phyloP scores from a whole-genome alignment of 2,329 filamentous ascomycete genomes.

The Hypocreales sp. region DNA sequence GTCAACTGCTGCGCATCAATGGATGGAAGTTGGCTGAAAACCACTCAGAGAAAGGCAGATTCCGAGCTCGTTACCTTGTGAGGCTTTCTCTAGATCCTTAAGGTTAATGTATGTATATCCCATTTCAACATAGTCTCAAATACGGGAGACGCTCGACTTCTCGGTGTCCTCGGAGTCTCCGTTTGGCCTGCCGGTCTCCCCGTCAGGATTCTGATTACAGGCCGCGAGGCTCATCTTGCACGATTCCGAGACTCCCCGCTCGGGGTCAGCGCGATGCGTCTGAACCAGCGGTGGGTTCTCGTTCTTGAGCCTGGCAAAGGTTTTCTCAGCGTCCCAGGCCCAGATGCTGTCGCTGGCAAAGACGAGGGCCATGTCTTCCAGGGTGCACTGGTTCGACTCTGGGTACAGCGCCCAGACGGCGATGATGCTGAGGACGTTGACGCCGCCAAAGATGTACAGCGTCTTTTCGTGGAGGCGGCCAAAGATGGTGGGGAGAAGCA shows the following conservation, averaged over 20 bases:
- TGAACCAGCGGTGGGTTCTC: slow-evolving; percentile 34
- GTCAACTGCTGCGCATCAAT: too few relatives aligned
- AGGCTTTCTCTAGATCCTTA: too few relatives aligned
- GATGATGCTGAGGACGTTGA: slow-evolving; percentile 49
- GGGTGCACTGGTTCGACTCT: slow-evolving; percentile 56
- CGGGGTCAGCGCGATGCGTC: slow-evolving; percentile 6
- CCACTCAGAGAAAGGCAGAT: too few relatives aligned
- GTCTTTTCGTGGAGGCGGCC: slow-evolving; percentile 51
- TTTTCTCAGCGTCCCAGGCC: slow-evolving; percentile 56
- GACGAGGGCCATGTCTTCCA: slow-evolving; percentile 62
- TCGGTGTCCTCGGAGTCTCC: slow-evolving; percentile 1
- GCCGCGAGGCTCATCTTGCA: slow-evolving; percentile 2
- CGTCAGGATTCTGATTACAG: not conserved
- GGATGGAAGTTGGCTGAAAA: too few relatives aligned
- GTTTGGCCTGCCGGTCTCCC: not conserved
- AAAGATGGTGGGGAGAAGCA: slow-evolving; percentile 47
- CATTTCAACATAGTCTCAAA: too few relatives aligned
- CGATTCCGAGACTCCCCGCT: slow-evolving; percentile 5
- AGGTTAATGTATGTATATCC: too few relatives aligned
- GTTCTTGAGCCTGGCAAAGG: slow-evolving; percentile 44
- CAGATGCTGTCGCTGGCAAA: slow-evolving; percentile 53
- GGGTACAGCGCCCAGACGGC: slow-evolving; percentile 63
- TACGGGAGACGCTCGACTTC: slow-evolving; percentile 3
- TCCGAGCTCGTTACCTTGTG: too few relatives aligned
- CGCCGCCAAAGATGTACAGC: slow-evolving; percentile 56